Percentiles rank a stretch among this genome's conserved stretches.
These are phyloP conservation scores for Candida dubliniensis DNA, from an alignment of 1,139 yeast genomes.

Conservation along the genomic window DNA sequence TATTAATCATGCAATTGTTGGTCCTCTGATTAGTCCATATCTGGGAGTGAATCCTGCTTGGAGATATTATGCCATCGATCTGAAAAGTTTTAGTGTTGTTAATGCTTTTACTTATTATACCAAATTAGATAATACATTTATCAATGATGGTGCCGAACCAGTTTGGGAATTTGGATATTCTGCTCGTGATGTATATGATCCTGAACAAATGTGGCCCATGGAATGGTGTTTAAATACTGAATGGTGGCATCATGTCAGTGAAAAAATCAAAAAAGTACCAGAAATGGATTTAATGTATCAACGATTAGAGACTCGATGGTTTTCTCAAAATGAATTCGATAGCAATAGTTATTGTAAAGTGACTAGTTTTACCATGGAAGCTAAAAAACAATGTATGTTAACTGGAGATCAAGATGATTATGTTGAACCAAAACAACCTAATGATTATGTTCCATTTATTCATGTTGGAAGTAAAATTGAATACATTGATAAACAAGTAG, in stretches of 20 bases:
- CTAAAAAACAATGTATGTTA: slow-evolving; percentile 24
- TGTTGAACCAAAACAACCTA: slow-evolving; percentile 17
- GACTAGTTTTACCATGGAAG: slow-evolving; percentile 26
- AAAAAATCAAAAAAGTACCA: slow-evolving; percentile 17
- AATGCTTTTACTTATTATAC: slow-evolving; percentile 33
- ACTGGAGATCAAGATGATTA: slow-evolving; percentile 28
- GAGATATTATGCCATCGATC: slow-evolving; percentile 34
- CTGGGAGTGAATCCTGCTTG: slow-evolving; percentile 32
- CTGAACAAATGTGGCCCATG: slow-evolving; percentile 27
- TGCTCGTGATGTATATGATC: slow-evolving; percentile 30
- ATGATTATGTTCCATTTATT: slow-evolving; percentile 19
- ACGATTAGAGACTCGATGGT: slow-evolving; percentile 16
- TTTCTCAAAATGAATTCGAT: slow-evolving; percentile 4
- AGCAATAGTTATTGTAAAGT: slow-evolving; percentile 23
- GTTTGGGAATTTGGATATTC: slow-evolving; percentile 30
- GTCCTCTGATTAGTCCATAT: slow-evolving; percentile 32
- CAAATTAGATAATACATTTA: slow-evolving; percentile 27
- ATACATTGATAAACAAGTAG: slow-evolving; percentile 13
- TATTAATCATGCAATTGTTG: slow-evolving; percentile 29
- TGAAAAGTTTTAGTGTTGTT: slow-evolving; percentile 27
- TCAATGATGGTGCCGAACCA: slow-evolving; percentile 31
- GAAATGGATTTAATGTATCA: slow-evolving; percentile 17
- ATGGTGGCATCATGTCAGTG: slow-evolving; percentile 27
- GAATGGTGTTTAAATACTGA: slow-evolving; percentile 26
- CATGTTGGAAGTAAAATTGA: slow-evolving; percentile 20